Conservation (phyloP, 2,329 filamentous ascomycete species). For the Monilinia laxa region DNA sequence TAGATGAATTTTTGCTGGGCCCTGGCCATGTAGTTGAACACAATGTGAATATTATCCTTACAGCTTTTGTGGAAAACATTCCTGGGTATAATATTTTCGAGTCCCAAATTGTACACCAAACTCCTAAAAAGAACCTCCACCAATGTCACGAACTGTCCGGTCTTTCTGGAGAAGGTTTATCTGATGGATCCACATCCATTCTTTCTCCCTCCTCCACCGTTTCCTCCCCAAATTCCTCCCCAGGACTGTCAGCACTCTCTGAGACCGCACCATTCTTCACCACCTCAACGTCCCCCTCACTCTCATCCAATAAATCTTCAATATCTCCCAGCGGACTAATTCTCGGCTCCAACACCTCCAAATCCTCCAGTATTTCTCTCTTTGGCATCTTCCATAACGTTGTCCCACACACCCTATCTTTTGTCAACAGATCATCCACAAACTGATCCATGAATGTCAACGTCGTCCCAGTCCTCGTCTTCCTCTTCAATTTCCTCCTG, state of each 20-base stretch:
- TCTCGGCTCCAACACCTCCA: slow-evolving; percentile 82
- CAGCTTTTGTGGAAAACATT: neutral
- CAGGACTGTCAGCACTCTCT: slow-evolving; percentile 37
- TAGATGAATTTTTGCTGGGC: neutral
- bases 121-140: slow-evolving; percentile 5
- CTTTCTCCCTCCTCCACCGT: slow-evolving; percentile 30
- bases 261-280: slow-evolving; percentile 22
- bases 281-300: slow-evolving; percentile 42
- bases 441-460: slow-evolving; percentile 89
- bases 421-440: slow-evolving; percentile 84
- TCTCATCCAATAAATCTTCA: slow-evolving; percentile 62
- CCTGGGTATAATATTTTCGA: slow-evolving; percentile 17
- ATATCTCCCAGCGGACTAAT: slow-evolving; percentile 80
- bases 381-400: slow-evolving; percentile 89
- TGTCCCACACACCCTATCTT: slow-evolving; percentile 87
- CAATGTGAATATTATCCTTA: neutral
- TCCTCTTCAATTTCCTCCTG: slow-evolving; percentile 75
- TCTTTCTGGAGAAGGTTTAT: neutral
- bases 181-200: slow-evolving; percentile 21
- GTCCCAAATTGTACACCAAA: slow-evolving; percentile 7
- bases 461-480: slow-evolving; percentile 69
- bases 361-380: slow-evolving; percentile 78
- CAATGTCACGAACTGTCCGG: neutral
- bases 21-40: neutral
- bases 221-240: slow-evolving; percentile 45